Percentiles rank a stretch among this genome's conserved stretches.
These are phyloP conservation scores for Arbutus unedo DNA, from an alignment of 148 eudicot genomes.

Conservation along the genomic window DNA sequence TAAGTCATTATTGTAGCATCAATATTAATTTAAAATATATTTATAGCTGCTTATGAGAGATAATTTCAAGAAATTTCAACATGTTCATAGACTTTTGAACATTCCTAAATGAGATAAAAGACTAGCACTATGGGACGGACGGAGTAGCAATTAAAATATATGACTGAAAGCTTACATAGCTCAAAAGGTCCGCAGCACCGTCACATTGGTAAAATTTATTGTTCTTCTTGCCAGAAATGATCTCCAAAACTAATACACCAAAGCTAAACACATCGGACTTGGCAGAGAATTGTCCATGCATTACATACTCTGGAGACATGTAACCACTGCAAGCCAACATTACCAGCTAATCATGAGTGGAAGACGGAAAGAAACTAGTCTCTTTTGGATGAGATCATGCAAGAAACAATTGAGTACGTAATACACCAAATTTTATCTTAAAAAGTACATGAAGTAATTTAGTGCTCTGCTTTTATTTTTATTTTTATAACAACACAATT, in stretches of 20 bases:
- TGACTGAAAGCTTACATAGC: slow-evolving; percentile 27
- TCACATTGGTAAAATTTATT: slow-evolving; percentile 16
- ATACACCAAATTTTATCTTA: not conserved
- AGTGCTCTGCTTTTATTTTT: not conserved
- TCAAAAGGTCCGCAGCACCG: slow-evolving; percentile 9
- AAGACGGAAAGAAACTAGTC: not conserved
- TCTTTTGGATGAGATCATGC: not conserved
- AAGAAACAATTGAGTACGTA: not conserved
- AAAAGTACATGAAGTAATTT: not conserved
- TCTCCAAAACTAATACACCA: slow-evolving; percentile 45
- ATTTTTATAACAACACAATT: not conserved
- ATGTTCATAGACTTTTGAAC: not conserved
- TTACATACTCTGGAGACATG: slow-evolving; percentile 29
- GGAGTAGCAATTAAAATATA: not conserved
- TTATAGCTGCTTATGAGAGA: not conserved
- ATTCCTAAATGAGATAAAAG: not conserved
- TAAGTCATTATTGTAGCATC: not conserved
- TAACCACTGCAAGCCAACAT: slow-evolving; percentile 26
- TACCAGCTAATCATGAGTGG: not conserved
- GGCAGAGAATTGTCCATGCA: slow-evolving; percentile 44
- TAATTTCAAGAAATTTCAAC: not conserved
- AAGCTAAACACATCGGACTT: slow-evolving; percentile 63
- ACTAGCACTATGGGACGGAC: not conserved
- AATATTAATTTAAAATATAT: not conserved
- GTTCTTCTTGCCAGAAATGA: slow-evolving; percentile 28